Percentiles rank a stretch among this genome's conserved stretches.
Evolutionary conservation across 345 rosid species (phyloP).

Genomic region (Acer yangbiense): DNA sequence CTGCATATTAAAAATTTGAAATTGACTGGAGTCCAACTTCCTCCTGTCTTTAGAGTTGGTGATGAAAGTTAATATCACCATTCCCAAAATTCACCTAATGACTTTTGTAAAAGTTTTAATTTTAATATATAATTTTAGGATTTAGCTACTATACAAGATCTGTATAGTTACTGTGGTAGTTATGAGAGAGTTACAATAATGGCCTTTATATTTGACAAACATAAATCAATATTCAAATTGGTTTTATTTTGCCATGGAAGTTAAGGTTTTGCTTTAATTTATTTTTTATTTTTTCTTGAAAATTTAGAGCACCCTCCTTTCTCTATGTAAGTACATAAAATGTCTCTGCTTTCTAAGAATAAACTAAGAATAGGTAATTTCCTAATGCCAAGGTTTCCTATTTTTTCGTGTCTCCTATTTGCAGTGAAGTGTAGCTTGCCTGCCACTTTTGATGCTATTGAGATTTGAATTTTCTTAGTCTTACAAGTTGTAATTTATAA

Average conservation of each 20-base stretch:
- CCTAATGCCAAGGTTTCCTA: background rate
- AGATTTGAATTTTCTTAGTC: background rate
- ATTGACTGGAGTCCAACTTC: too few relatives aligned
- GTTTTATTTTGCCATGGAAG: background rate
- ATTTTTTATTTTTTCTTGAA: background rate
- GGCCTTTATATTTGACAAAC: background rate
- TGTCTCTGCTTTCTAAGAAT: background rate
- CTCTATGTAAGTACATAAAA: background rate
- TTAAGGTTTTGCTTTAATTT: background rate
- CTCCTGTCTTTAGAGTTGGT: too few relatives aligned
- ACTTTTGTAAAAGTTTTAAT: too few relatives aligned
- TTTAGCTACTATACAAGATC: too few relatives aligned
- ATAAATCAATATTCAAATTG: background rate
- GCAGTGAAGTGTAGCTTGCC: background rate
- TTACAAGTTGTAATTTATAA: background rate
- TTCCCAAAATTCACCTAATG: too few relatives aligned
- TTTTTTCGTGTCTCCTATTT: background rate
- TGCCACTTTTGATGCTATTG: constrained; percentile 12
- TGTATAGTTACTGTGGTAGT: too few relatives aligned
- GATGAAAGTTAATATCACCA: too few relatives aligned
- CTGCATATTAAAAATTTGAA: too few relatives aligned
- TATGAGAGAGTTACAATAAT: background rate
- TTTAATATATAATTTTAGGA: background rate
- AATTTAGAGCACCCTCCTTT: background rate
- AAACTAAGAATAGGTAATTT: background rate